These are phyloP conservation scores for Coniella vitis DNA, from an alignment of 2,329 filamentous ascomycete genomes.

Conservation along the genomic window DNA sequence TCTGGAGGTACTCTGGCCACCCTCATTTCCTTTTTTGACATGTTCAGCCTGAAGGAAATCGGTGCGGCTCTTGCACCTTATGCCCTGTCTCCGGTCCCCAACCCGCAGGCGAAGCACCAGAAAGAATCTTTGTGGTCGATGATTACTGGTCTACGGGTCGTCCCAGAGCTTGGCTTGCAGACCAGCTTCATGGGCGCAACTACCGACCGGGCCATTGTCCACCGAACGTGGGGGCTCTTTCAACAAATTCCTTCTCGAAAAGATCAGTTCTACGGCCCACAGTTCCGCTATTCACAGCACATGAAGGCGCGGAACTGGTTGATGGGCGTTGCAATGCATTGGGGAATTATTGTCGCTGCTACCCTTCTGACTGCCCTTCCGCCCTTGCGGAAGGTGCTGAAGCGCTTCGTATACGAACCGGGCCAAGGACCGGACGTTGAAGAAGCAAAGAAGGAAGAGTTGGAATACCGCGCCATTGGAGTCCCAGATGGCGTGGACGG, in stretches of 20 bases:
- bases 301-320: slow-evolving; percentile 43
- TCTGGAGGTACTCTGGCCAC: slow-evolving; percentile 67
- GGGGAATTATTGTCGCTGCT: slow-evolving; percentile 35
- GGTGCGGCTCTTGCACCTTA: slow-evolving; percentile 41
- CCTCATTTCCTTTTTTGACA: slow-evolving; percentile 51
- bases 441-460: slow-evolving; percentile 47
- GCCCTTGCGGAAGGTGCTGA: slow-evolving; percentile 38
- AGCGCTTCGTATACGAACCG: slow-evolving; percentile 41
- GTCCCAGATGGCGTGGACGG: slow-evolving; percentile 43
- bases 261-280: slow-evolving; percentile 50
- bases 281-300: slow-evolving; percentile 53
- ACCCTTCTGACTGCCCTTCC: slow-evolving; percentile 38
- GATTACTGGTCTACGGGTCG: slow-evolving; percentile 41
- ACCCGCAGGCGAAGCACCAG: slow-evolving; percentile 27
- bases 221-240: slow-evolving; percentile 57
- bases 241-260: slow-evolving; percentile 36
- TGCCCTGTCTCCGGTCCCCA: slow-evolving; percentile 49
- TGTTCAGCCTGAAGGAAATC: slow-evolving; percentile 42
- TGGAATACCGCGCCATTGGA: slow-evolving; percentile 59
- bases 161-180: slow-evolving; percentile 48
- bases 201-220: slow-evolving; percentile 48
- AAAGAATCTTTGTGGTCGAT: slow-evolving; percentile 33
- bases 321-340: slow-evolving; percentile 43
- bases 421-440: slow-evolving; percentile 50
- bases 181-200: slow-evolving; percentile 44